Base-by-base conservation (phyloP, 202 grass and related monocot species). In the Schoenoplectus tabernaemontani region DNA sequence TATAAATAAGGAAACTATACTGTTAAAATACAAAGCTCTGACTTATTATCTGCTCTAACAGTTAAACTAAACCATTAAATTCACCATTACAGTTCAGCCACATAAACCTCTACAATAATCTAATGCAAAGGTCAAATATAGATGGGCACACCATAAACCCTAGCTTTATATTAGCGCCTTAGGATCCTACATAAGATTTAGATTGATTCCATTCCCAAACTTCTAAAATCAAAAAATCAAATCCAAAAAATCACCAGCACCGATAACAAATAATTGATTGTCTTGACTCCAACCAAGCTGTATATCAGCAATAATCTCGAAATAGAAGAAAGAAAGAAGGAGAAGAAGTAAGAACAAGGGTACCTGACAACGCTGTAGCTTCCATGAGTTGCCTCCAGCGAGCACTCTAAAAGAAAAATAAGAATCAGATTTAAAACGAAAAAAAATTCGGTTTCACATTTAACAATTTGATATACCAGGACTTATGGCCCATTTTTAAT, bases 341-440 rank as follows among this genome's bases (percentile, higher is more conserved):
- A 64, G 12, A 80, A 80, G 37, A 61, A 42, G 43, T 15, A 80
- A 65, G 76, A 79, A 30, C 59, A 53, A 65, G 5, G 37, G 37
- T 80, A 80, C 78, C 78, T 80, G 58, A 34, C 78, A 80, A 26
- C 59, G 41, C 41, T 64, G 59, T 64, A 80, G 60, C 59, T 80
- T 80, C 78, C 78, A 80, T 17, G 78, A 80, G 9, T 23, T 80
- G 44, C 58, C 58, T 62, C 78, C 78, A 47, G 17, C 26, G 20
- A 65, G 59, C 26, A 80, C 11, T 43, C 78, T 80, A 22, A 64
- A 80, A 64, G 65, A 65, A 80, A 17, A 41, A 32, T 20, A 78
- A 57, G 10, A 78, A 78, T 78, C 34, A 5, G 19, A 41, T 10
- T 58, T 78, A 78, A 42, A 78, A 60, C 75, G 53, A 65, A 32